These are phyloP conservation scores for Colletotrichum sp. DNA, from an alignment of 2,329 filamentous ascomycete genomes.

Conservation along the genomic window DNA sequence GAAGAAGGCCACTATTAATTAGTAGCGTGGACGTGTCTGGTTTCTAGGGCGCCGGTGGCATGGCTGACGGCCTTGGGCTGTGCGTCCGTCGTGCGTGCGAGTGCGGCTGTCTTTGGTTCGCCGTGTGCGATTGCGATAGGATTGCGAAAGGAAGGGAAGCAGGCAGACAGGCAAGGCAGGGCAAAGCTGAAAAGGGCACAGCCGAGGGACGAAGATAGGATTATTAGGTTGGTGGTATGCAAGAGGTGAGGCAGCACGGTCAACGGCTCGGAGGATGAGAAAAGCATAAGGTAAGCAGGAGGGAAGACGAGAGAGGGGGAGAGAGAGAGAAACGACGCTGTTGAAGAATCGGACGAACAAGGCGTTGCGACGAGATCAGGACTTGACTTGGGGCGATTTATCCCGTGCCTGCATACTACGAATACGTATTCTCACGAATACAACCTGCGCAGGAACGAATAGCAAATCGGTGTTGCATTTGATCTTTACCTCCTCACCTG, in stretches of 20 bases:
- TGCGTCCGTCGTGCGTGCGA: background rate
- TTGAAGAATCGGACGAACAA: background rate
- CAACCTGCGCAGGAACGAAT: background rate
- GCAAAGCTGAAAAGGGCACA: background rate
- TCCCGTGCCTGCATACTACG: background rate
- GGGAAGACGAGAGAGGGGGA: background rate
- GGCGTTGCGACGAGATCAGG: background rate
- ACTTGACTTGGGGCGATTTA: background rate
- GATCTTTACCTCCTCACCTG: background rate
- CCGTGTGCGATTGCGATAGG: constrained; percentile 1
- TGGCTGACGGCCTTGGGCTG: background rate
- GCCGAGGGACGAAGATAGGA: background rate
- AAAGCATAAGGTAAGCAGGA: background rate
- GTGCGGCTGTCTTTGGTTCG: background rate
- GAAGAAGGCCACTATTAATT: background rate
- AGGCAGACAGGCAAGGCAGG: background rate
- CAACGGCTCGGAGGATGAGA: background rate
- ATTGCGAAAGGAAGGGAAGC: background rate
- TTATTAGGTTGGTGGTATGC: background rate
- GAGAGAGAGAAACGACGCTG: background rate
- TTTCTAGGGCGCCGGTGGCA: background rate
- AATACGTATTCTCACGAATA: background rate
- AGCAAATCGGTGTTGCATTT: background rate
- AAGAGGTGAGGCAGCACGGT: background rate
- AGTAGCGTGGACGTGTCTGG: background rate